Percentiles rank a stretch among this genome's conserved stretches.
phyloP scores from a whole-genome alignment of 371 early-diverging fungal genomes.

The Phascolomyces articulosus region DNA sequence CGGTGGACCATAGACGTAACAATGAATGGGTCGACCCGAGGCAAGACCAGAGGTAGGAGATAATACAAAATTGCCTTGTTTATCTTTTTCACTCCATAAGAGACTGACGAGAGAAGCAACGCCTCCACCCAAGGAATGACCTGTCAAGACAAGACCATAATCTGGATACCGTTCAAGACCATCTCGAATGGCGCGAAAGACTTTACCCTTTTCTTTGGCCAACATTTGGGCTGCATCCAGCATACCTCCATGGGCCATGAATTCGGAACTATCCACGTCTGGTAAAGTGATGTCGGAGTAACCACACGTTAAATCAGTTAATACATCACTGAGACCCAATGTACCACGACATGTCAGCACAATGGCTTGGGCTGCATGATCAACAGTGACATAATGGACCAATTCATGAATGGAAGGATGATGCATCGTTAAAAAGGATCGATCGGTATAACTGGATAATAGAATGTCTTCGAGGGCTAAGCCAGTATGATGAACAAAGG shows the following conservation, averaged over 20 bases:
- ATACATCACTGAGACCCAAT: conserved; percentile 81
- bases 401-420: conserved; percentile 72
- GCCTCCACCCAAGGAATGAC: conserved; percentile 84
- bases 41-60: conserved; percentile 68
- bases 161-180: conserved; percentile 67
- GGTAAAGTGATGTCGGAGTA: conserved; percentile 44
- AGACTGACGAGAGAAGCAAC: conserved; percentile 73
- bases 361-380: conserved; percentile 74
- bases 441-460: conserved; percentile 64
- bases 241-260: conserved; percentile 81
- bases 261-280: conserved; percentile 23
- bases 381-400: conserved; percentile 85
- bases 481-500: conserved; percentile 72
- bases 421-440: conserved; percentile 24
- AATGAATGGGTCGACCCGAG: conserved; percentile 73
- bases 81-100: conserved; percentile 67
- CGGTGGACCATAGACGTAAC: conserved; percentile 78
- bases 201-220: conserved; percentile 64
- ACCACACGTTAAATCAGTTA: conserved; percentile 86
- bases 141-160: conserved; percentile 80
- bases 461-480: conserved; percentile 69
- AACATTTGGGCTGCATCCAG: conserved; percentile 72
- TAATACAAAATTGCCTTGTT: conserved; percentile 58
- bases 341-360: conserved; percentile 92
- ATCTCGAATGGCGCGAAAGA: conserved; percentile 64